A percentile compares a stretch with the other conserved stretches of the same genome.
Evolutionary conservation across 139 green algal genomes (phyloP).

Genomic region (Zygnema circumcarinatum): DNA sequence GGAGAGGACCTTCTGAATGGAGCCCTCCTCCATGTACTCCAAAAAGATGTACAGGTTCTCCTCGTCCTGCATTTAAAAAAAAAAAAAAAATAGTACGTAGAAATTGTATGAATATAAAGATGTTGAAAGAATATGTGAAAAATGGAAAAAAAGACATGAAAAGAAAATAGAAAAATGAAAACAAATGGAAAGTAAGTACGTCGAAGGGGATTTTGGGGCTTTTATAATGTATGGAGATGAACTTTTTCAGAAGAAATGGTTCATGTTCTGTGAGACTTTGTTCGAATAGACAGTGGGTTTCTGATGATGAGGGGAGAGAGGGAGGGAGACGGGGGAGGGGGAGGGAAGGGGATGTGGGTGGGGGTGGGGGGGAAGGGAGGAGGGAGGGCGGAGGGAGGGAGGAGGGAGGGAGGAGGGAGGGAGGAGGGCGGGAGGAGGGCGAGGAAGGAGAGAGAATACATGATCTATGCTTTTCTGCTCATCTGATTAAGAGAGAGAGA

Average conservation of each 20-base stretch:
- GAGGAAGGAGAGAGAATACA: background rate
- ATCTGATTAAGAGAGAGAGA: background rate
- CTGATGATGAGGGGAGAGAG: background rate
- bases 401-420: background rate
- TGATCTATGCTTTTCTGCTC: too few species aligned
- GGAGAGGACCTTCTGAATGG: slow-evolving; percentile 58
- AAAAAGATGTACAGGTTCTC: slow-evolving; percentile 67
- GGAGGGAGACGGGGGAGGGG: background rate
- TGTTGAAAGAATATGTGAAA: too few species aligned
- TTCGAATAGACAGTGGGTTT: background rate
- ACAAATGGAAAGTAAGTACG: too few species aligned
- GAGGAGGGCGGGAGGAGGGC: background rate
- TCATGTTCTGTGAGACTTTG: too few species aligned
- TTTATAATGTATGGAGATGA: too few species aligned
- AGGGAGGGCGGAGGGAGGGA: background rate
- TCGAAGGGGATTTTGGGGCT: too few species aligned
- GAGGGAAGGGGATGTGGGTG: background rate
- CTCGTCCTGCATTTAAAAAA: slow-evolving; percentile 34
- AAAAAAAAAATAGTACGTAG: too few species aligned
- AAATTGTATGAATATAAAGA: too few species aligned
- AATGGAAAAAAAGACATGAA: too few species aligned
- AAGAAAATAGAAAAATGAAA: too few species aligned
- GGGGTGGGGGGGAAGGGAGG: background rate
- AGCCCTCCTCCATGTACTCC: slow-evolving; percentile 64
- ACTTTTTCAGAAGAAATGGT: too few species aligned